Conservation (phyloP, 345 rosid species). For the Heritiera fomes region DNA sequence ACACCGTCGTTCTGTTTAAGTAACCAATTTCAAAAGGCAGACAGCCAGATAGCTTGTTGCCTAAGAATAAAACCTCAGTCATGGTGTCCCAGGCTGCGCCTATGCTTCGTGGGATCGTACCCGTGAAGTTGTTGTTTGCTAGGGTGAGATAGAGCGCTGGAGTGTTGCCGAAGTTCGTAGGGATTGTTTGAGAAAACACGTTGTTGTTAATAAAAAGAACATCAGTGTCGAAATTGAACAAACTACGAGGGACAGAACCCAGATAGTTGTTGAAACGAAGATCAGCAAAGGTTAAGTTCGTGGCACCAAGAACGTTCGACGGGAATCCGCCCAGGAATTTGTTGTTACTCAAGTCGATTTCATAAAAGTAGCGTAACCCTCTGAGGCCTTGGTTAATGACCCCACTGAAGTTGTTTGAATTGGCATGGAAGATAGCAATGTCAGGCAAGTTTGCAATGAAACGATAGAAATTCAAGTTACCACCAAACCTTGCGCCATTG, state of each 20-base stretch:
- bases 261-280: slow-evolving; percentile 30
- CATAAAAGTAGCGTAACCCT: slow-evolving; percentile 26
- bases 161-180: slow-evolving; percentile 30
- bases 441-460: slow-evolving; percentile 34
- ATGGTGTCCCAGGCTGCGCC: slow-evolving; percentile 27
- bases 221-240: slow-evolving; percentile 33
- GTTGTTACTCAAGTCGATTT: slow-evolving; percentile 38
- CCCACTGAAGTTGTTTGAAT: slow-evolving; percentile 42
- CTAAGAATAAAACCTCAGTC: slow-evolving; percentile 25
- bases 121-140: slow-evolving; percentile 33
- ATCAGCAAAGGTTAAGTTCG: slow-evolving; percentile 25
- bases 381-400: not conserved
- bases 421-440: slow-evolving; percentile 42
- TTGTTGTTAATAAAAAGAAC: slow-evolving; percentile 35
- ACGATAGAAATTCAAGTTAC: slow-evolving; percentile 26
- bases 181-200: slow-evolving; percentile 20
- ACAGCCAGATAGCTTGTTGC: slow-evolving; percentile 32
- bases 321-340: slow-evolving; percentile 28
- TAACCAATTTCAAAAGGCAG: slow-evolving; percentile 34
- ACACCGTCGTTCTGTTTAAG: slow-evolving; percentile 18
- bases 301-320: slow-evolving; percentile 21
- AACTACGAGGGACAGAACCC: slow-evolving; percentile 24
- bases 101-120: slow-evolving; percentile 33
- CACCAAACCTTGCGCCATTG: slow-evolving; percentile 36
- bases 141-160: slow-evolving; percentile 32